Evolutionary conservation across 2,329 filamentous ascomycete genomes (phyloP).

Genomic region (Trichoderma gracile): DNA sequence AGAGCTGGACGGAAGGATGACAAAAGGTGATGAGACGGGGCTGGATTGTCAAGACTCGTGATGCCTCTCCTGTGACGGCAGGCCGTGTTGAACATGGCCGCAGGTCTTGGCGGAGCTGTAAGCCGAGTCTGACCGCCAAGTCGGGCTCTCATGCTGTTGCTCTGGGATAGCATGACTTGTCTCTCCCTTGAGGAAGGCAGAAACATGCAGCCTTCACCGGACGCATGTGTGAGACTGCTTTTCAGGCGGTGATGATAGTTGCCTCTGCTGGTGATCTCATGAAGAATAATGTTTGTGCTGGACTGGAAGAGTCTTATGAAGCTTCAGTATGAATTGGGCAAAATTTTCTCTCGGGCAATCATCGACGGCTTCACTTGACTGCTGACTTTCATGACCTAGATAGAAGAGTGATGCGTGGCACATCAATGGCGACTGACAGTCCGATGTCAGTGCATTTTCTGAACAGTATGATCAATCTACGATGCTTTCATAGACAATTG

Average conservation of each 20-base stretch:
- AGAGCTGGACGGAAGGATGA: too few species aligned
- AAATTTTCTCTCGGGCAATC: not conserved
- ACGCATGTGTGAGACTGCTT: constrained; percentile 19
- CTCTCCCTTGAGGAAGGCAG: constrained; percentile 2
- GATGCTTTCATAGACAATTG: too few species aligned
- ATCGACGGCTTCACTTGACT: not conserved
- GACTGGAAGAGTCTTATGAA: not conserved
- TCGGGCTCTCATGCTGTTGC: not conserved
- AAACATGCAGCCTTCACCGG: constrained; percentile 3
- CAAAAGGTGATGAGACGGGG: not conserved
- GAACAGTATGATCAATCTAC: too few species aligned
- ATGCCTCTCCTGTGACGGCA: not conserved
- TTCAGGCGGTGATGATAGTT: not conserved
- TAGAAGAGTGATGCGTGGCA: not conserved
- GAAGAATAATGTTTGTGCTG: not conserved
- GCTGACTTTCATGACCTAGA: not conserved
- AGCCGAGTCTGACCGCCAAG: not conserved
- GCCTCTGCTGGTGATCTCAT: not conserved
- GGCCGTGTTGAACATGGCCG: not conserved
- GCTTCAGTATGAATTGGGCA: not conserved
- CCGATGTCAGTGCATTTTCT: not conserved
- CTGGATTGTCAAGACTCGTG: not conserved
- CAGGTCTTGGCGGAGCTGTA: not conserved
- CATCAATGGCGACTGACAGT: too few species aligned
- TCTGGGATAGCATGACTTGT: not conserved